Evolutionary conservation across 1,284 basidiomycete genomes (phyloP).

Genomic region (Inonotus hispidus): DNA sequence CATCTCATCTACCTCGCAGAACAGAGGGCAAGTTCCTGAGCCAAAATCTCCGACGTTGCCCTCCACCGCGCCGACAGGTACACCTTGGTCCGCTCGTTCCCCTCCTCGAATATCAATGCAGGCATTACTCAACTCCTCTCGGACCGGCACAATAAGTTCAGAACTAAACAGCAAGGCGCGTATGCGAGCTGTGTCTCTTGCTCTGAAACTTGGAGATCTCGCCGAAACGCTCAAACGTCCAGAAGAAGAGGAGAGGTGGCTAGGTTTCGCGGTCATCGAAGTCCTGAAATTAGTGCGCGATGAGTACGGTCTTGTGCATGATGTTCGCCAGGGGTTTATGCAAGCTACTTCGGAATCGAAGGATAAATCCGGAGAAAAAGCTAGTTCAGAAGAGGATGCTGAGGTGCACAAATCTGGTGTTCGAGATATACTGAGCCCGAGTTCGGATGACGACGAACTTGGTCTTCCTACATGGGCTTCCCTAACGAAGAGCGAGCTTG

Average conservation of each 20-base stretch:
- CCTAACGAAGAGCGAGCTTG: slow-evolving; percentile 47
- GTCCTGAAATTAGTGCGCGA: slow-evolving; percentile 37
- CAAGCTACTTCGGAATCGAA: not conserved
- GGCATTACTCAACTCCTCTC: not conserved
- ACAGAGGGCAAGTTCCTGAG: not conserved
- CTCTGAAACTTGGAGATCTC: slow-evolving; percentile 63
- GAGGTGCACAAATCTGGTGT: slow-evolving; percentile 11
- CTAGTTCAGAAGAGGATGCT: slow-evolving; percentile 17
- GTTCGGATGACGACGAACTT: slow-evolving; percentile 41
- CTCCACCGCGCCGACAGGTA: not conserved
- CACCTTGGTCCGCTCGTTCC: not conserved
- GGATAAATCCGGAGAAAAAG: not conserved
- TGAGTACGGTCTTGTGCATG: slow-evolving; percentile 7
- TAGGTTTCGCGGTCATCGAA: slow-evolving; percentile 59
- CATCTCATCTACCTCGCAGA: not conserved
- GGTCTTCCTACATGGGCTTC: slow-evolving; percentile 57
- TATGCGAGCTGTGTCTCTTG: slow-evolving; percentile 56
- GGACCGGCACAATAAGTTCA: not conserved
- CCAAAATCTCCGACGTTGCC: not conserved
- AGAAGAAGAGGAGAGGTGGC: slow-evolving; percentile 52
- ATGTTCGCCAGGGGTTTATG: not conserved
- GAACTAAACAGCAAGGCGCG: slow-evolving; percentile 41
- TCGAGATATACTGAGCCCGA: slow-evolving; percentile 22
- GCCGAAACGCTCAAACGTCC: slow-evolving; percentile 36
- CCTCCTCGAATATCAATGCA: not conserved